Base-by-base conservation (phyloP, 192 early-diverging fungal species). In the Mortierella alpina region DNA sequence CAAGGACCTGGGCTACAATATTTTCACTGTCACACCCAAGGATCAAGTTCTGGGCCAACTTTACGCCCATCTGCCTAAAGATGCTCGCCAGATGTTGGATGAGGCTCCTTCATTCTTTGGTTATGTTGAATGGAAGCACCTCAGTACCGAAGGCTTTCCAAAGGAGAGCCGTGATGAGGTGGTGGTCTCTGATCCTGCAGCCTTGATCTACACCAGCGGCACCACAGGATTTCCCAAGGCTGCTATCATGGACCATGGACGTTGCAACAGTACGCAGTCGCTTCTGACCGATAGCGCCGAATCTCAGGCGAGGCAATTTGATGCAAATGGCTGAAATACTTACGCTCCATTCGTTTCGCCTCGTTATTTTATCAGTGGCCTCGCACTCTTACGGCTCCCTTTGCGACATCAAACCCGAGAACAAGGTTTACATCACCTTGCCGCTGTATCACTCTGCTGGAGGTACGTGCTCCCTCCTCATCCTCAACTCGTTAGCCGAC, bases 401-500 rank as follows among this genome's bases (percentile, higher is more conserved):
- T 10, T 59, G 66, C 61, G 72, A 70, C 4, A 57, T 87, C 51
- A 70, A 55, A 9, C 55, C 66, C 1, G 62, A 74, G 15, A 84
- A 87, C 69, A 79, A 89, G 40, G 84, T 90, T 41, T 93, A 92
- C 68, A 76, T 79, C 54, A 80, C 82, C 46, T 66, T 92, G 11
- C 92, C 92, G 17, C 69, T 93, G 23, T 92, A 91, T 55, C 92
- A 93, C 72, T 86, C 84, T 51, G 82, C 87, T 39, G 92, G 83
- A 62, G 63, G 88, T 83, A 89, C 75, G 82, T 15, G 20, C n/a
- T 18, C 57, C 18, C 39, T 22, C 10, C 44, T 20, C 5, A 46
- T 41, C 8, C 6, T 50, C 42, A 39, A 3, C 22, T 6, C 14
- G 9, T 18, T 42, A 2, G 41, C 6, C 6, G 22, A 50, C 18